Evolutionary conservation across 2,329 filamentous ascomycete species (phyloP).

Genomic region (Fusarium pseudocircinatum): DNA sequence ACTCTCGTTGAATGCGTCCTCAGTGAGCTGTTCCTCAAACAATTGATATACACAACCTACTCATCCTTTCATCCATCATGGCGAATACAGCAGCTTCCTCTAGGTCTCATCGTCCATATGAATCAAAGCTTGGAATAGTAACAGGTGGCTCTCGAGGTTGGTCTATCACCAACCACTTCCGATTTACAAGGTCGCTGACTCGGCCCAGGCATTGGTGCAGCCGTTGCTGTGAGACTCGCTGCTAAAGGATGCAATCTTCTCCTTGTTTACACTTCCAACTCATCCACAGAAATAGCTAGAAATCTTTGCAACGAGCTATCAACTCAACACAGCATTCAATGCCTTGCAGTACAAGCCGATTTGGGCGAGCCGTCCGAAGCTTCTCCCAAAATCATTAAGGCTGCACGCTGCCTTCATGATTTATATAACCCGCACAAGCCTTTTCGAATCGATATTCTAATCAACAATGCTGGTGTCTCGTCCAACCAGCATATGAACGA

Average conservation of each 20-base stretch:
- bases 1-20: background rate
- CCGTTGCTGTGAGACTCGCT: slow-evolving; percentile 66
- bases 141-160: slow-evolving; percentile 49
- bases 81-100: slow-evolving; percentile 12
- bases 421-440: slow-evolving; percentile 33
- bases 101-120: slow-evolving; percentile 40
- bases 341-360: slow-evolving; percentile 44
- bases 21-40: background rate
- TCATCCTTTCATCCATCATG: slow-evolving; percentile 23
- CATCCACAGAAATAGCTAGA: slow-evolving; percentile 58
- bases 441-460: slow-evolving; percentile 75
- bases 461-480: slow-evolving; percentile 85
- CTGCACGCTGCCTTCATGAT: slow-evolving; percentile 42
- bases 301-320: slow-evolving; percentile 59
- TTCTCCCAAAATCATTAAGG: slow-evolving; percentile 43
- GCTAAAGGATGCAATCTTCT: slow-evolving; percentile 68
- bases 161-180: background rate
- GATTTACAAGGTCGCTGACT: slow-evolving; percentile 1
- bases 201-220: slow-evolving; percentile 66
- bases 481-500: slow-evolving; percentile 73
- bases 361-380: slow-evolving; percentile 42
- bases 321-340: slow-evolving; percentile 52
- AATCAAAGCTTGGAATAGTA: slow-evolving; percentile 48
- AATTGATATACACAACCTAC: background rate
- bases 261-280: slow-evolving; percentile 68